Evolutionary conservation across 495 filamentous ascomycete genomes (phyloP), one percentile per base, ranked within the genome.

Genomic region (Chaetomium fimeti): DNA sequence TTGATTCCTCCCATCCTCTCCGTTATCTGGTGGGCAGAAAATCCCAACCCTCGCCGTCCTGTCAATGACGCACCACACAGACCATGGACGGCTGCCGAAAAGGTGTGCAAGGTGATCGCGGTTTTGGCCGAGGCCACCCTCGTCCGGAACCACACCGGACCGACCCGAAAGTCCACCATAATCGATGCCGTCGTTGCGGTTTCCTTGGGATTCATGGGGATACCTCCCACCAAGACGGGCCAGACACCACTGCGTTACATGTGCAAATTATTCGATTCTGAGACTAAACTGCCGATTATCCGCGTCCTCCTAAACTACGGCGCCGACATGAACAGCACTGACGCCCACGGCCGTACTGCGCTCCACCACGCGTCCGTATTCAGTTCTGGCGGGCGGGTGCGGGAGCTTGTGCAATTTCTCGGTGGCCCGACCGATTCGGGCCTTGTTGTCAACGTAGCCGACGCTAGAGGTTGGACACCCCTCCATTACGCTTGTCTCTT

Each of bases 401-500:
- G 27, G 15, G 18, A 27, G 3, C 60, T 69, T 5, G 13, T 66
- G 2, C 12, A 40, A 16, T 64, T 66, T 38, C 48, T 28, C 45
- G 64, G 64, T 0, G 57, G 64, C 7, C 67, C 63, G 6, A 13
- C 28, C n/a, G 0, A n/a, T 4, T 66, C 64, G 1, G 64, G 64
- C 0, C 64, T 69, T 12, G 8, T 32, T 12, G 45, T 70, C 22
- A 55, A 70, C 20, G 53, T 55, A 22, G 48, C 49, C n/a, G 68
- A 70, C 32, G 16, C 4, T 2, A 5, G 29, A 5, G 62, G 60
- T 1, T 70, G 68, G 68, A 70, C 68, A 0, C 68, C 68, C 51
- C 64, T 70, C 4, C 68, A 70, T 22, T 65, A 62, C 29, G 65
- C 68, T n/a, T 70, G 65, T 27, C 27, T 62, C 3, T 70, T 67